Percentiles rank a stretch among this genome's conserved stretches.
Conservation (phyloP, 225 moss, liverwort and hornwort genomes). For the Rhytidiadelphus loreus region DNA sequence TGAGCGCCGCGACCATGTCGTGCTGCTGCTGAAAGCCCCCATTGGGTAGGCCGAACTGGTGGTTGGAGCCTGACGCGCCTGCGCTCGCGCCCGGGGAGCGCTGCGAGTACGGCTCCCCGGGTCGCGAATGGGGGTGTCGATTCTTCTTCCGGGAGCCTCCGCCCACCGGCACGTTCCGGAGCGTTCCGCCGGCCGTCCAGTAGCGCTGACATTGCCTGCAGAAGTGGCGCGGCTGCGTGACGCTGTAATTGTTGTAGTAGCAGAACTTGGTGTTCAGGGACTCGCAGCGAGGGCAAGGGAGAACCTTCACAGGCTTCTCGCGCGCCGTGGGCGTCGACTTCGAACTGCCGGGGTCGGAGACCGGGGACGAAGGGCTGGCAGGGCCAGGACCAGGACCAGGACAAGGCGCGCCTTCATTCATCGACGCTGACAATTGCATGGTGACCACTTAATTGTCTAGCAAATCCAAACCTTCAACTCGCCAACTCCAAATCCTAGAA, state of each 20-base stretch:
- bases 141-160: constrained; percentile 45
- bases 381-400: background rate
- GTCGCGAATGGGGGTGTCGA: constrained; percentile 12
- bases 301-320: constrained; percentile 39
- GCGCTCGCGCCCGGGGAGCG: background rate
- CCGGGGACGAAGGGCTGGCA: constrained; percentile 3
- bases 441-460: background rate
- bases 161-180: constrained; percentile 51
- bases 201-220: constrained; percentile 54
- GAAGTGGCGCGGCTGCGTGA: constrained; percentile 53
- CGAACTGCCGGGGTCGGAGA: background rate
- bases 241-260: constrained; percentile 59
- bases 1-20: constrained; percentile 16
- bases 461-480: background rate
- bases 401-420: background rate
- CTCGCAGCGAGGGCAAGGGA: constrained; percentile 54
- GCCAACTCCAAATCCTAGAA: background rate
- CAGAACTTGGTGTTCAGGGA: constrained; percentile 61
- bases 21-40: constrained; percentile 8
- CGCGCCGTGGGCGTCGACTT: background rate
- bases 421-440: background rate
- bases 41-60: background rate
- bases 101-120: constrained; percentile 22
- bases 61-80: background rate
- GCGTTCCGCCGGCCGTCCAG: constrained; percentile 55